These are phyloP conservation scores for Umbelopsis vinacea DNA, from an alignment of 192 early-diverging fungal genomes.

Conservation along the genomic window DNA sequence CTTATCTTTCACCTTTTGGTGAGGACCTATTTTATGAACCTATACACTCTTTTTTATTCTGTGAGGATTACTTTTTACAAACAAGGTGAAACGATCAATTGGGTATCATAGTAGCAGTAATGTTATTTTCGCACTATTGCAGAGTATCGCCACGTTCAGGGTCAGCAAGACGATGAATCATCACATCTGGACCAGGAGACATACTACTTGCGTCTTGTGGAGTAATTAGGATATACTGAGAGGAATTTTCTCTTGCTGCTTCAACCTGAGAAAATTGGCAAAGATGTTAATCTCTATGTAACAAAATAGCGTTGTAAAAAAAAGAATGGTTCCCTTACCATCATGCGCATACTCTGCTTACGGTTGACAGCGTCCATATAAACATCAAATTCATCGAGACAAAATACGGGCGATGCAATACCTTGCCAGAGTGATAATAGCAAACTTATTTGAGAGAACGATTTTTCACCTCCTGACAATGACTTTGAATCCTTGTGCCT, in stretches of 20 bases:
- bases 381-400: slow-evolving; percentile 98
- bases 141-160: slow-evolving; percentile 47
- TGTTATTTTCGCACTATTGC: neutral
- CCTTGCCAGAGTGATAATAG: slow-evolving; percentile 92
- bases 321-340: slow-evolving; percentile 48
- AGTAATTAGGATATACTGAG: slow-evolving; percentile 97
- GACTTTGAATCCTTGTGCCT: slow-evolving; percentile 86
- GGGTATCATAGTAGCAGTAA: neutral
- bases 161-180: slow-evolving; percentile 62
- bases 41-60: neutral
- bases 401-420: slow-evolving; percentile 90
- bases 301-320: neutral
- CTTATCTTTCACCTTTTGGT: no score
- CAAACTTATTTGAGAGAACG: slow-evolving; percentile 92
- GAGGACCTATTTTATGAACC: no score
- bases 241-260: slow-evolving; percentile 68
- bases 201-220: slow-evolving; percentile 87
- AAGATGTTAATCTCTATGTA: neutral
- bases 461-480: slow-evolving; percentile 97
- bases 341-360: slow-evolving; percentile 81
- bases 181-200: slow-evolving; percentile 56
- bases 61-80: neutral
- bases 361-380: slow-evolving; percentile 99
- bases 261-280: slow-evolving; percentile 55
- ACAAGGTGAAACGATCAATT: neutral